These are phyloP conservation scores for Ophiocordyceps camponoti-floridani DNA, from an alignment of 2,329 filamentous ascomycete species.

Conservation along the genomic window DNA sequence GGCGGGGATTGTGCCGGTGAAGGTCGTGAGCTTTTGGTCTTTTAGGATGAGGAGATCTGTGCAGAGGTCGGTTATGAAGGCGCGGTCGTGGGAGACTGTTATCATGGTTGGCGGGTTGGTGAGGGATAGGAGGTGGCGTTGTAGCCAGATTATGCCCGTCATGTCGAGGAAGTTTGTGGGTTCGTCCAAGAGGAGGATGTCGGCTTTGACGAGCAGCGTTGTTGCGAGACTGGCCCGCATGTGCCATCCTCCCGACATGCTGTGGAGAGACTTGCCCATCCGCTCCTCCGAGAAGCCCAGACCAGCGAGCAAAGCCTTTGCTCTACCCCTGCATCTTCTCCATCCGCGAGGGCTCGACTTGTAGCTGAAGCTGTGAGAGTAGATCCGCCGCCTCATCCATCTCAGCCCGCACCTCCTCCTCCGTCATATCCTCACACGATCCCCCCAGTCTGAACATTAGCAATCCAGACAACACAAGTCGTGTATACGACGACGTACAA, in stretches of 20 bases:
- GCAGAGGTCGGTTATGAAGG: constrained; percentile 59
- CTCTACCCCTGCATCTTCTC: constrained; percentile 45
- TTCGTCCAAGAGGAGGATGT: constrained; percentile 70
- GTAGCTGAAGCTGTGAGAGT: constrained; percentile 49
- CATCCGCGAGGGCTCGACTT: constrained; percentile 47
- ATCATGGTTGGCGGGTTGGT: constrained; percentile 47
- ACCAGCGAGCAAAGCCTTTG: constrained; percentile 47
- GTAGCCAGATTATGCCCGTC: constrained; percentile 70
- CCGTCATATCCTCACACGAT: constrained; percentile 34
- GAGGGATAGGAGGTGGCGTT: constrained; percentile 47
- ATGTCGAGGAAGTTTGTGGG: constrained; percentile 79
- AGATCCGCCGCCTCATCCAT: constrained; percentile 52
- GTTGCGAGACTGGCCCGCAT: constrained; percentile 51
- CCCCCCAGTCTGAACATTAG: constrained; percentile 21
- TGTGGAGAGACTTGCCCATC: constrained; percentile 40
- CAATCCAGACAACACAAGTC: no score
- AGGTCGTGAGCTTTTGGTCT: constrained; percentile 53
- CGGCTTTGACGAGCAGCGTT: constrained; percentile 52
- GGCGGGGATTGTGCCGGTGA: constrained; percentile 54
- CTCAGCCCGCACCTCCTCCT: constrained; percentile 40
- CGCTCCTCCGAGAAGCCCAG: constrained; percentile 51
- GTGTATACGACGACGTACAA: no score
- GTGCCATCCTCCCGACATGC: constrained; percentile 61
- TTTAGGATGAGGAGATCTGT: constrained; percentile 63
- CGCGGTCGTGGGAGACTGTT: constrained; percentile 69